Evolutionary conservation across 768 basidiomycete species (phyloP).

Genomic region (Pleurotus tuoliensis): DNA sequence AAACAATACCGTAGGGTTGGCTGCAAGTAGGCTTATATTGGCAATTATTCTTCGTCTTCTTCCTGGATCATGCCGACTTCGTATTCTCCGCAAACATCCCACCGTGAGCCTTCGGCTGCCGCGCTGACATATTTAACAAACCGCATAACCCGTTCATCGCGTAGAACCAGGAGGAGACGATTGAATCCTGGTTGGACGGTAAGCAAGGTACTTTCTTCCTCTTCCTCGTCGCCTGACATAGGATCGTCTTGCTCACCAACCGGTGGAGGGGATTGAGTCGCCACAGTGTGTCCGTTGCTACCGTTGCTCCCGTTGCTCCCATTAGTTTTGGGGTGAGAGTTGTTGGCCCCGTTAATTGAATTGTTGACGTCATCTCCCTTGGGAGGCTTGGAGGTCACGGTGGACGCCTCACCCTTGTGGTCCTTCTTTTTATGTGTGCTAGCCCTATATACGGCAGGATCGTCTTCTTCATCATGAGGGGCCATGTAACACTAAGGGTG

Average conservation of each 20-base stretch:
- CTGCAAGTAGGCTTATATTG: too few relatives aligned
- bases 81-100: constrained; percentile 92
- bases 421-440: constrained; percentile 41
- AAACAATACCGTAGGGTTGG: too few relatives aligned
- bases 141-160: constrained; percentile 90
- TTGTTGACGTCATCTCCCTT: constrained; percentile 3
- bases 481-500: constrained; percentile 82
- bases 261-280: constrained; percentile 11
- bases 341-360: background rate
- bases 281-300: background rate
- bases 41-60: constrained; percentile 40
- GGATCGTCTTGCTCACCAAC: constrained; percentile 37
- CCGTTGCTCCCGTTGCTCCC: background rate
- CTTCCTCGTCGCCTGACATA: constrained; percentile 45
- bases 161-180: constrained; percentile 78
- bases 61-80: constrained; percentile 80
- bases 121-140: constrained; percentile 96
- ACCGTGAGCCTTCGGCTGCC: constrained; percentile 83
- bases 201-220: constrained; percentile 76
- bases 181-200: constrained; percentile 91
- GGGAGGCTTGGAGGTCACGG: constrained; percentile 6
- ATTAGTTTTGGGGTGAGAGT: background rate
- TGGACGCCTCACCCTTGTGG: constrained; percentile 16
- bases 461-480: constrained; percentile 90
- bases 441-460: constrained; percentile 89